These are phyloP conservation scores for Lactarius sanguifluus DNA, from an alignment of 768 basidiomycete genomes.

Conservation along the genomic window DNA sequence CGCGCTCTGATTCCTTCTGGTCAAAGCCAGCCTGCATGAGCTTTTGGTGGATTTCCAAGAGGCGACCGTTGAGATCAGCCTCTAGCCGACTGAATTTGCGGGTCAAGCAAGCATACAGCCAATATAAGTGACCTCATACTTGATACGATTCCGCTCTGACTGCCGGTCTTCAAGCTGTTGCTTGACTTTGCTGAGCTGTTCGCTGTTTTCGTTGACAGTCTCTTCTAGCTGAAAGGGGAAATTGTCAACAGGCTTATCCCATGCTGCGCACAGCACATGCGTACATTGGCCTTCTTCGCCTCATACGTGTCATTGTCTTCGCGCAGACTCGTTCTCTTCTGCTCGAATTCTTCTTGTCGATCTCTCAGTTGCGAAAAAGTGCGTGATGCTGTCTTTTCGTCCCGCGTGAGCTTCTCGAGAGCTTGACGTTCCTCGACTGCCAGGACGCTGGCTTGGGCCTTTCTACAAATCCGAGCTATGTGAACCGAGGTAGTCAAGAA, in stretches of 20 bases:
- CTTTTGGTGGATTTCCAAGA: conserved; percentile 77
- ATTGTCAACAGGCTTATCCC: conserved; percentile 6
- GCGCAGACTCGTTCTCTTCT: conserved; percentile 53
- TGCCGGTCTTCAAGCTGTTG: conserved; percentile 84
- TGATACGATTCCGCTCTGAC: conserved; percentile 76
- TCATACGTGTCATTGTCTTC: conserved; percentile 53
- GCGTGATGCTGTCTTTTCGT: conserved; percentile 73
- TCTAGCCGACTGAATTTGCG: conserved; percentile 69
- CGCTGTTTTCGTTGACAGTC: conserved; percentile 54
- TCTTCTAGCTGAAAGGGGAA: conserved; percentile 50
- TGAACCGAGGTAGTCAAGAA: conserved; percentile 20
- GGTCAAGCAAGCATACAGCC: neutral
- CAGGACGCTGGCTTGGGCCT: conserved; percentile 72
- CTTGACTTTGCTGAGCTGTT: conserved; percentile 62
- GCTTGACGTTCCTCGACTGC: conserved; percentile 87
- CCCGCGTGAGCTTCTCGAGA: conserved; percentile 75
- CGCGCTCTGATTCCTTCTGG: conserved; percentile 81
- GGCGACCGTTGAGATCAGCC: conserved; percentile 88
- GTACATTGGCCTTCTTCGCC: conserved; percentile 59
- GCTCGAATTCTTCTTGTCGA: conserved; percentile 62
- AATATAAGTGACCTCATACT: conserved; percentile 47
- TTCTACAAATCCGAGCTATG: conserved; percentile 45
- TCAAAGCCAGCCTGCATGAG: conserved; percentile 90
- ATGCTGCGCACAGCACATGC: conserved; percentile 24
- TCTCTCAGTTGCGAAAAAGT: conserved; percentile 65